phyloP scores from a whole-genome alignment of 352 stramenopile genomes.

The Pythium pectinolyticum region DNA sequence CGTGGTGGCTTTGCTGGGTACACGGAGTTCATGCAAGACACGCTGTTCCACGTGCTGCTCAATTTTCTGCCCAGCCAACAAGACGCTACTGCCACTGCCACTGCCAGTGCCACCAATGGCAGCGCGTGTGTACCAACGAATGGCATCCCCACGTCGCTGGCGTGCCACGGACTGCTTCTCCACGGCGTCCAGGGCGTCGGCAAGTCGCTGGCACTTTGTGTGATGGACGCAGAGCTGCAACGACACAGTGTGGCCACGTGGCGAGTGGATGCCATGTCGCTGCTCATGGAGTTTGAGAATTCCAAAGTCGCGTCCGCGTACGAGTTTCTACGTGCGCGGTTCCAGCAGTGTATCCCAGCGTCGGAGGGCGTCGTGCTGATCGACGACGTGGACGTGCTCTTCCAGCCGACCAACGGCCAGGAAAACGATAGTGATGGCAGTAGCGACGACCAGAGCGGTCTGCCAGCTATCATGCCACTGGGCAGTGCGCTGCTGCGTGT shows the following conservation, averaged over 20 bases:
- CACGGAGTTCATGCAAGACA: constrained; percentile 44
- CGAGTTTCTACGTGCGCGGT: constrained; percentile 52
- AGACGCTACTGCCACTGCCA: neutral
- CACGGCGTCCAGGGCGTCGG: constrained; percentile 66
- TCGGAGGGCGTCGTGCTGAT: constrained; percentile 56
- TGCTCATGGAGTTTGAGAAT: constrained; percentile 58
- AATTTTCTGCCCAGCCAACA: constrained; percentile 21
- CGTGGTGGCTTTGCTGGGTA: constrained; percentile 52
- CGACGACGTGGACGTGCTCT: constrained; percentile 72
- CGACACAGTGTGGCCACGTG: constrained; percentile 18
- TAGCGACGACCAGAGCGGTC: constrained; percentile 28
- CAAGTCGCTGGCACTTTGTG: constrained; percentile 54
- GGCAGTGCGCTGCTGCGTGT: constrained; percentile 64
- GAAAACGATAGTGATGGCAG: constrained; percentile 17
- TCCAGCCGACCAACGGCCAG: constrained; percentile 45
- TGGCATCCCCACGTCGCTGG: constrained; percentile 24
- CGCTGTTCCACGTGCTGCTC: constrained; percentile 59
- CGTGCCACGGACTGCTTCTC: constrained; percentile 56
- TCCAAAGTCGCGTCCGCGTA: constrained; percentile 46
- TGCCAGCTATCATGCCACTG: constrained; percentile 44
- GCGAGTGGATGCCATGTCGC: constrained; percentile 45
- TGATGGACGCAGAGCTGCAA: constrained; percentile 30
- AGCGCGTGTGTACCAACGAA: too few species aligned
- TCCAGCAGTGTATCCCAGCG: constrained; percentile 35
- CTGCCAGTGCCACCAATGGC: neutral